These are phyloP conservation scores for Paecilomyces sp. DNA, from an alignment of 2,329 filamentous ascomycete species.

Conservation along the genomic window DNA sequence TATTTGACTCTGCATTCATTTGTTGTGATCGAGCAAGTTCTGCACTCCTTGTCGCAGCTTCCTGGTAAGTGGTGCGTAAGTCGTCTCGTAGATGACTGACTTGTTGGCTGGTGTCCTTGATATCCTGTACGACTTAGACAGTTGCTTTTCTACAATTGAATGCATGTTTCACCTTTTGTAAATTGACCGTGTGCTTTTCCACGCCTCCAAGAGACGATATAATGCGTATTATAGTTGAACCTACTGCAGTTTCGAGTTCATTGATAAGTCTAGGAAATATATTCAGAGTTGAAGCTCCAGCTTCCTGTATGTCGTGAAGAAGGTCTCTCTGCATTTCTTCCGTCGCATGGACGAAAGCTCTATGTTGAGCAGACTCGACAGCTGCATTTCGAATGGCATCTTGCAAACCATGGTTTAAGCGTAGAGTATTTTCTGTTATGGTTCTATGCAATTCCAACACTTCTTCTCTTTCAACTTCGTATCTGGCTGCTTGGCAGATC, in stretches of 20 bases:
- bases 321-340: slow-evolving; percentile 23
- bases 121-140: slow-evolving; percentile 16
- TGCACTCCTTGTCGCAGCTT: slow-evolving; percentile 18
- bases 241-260: slow-evolving; percentile 18
- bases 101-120: slow-evolving; percentile 19
- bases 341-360: slow-evolving; percentile 24
- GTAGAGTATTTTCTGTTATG: slow-evolving; percentile 28
- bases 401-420: slow-evolving; percentile 27
- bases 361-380: slow-evolving; percentile 21
- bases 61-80: slow-evolving; percentile 19
- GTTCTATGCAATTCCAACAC: slow-evolving; percentile 32
- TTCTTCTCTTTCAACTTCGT: slow-evolving; percentile 50
- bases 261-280: slow-evolving; percentile 18
- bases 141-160: background rate
- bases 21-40: slow-evolving; percentile 20
- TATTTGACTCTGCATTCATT: slow-evolving; percentile 17
- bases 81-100: slow-evolving; percentile 15
- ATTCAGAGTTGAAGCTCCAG: slow-evolving; percentile 14
- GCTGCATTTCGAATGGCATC: slow-evolving; percentile 24
- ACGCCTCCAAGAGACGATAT: slow-evolving; percentile 12
- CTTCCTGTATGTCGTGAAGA: slow-evolving; percentile 23
- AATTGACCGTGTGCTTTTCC: slow-evolving; percentile 7
- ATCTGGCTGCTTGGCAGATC: slow-evolving; percentile 55
- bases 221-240: slow-evolving; percentile 11
- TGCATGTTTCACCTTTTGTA: slow-evolving; percentile 15